Base-by-base conservation (phyloP, 257 asterid genomes). In the Handroanthus guayacan region DNA sequence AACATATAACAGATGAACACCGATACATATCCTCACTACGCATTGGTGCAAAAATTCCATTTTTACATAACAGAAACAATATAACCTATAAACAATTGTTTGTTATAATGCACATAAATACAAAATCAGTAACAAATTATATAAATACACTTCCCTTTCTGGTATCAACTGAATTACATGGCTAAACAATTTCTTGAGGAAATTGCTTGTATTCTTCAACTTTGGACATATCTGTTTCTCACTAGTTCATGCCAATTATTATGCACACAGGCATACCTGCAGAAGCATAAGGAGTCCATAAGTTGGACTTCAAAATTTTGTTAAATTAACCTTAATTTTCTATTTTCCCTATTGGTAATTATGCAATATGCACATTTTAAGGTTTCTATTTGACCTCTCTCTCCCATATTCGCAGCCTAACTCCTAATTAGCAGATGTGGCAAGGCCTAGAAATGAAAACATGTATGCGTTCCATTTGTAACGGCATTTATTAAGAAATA, bases 191-290 rank as follows among this genome's bases (percentile, higher is more conserved):
- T 41, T 66, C 66, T 11, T 58, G 37, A 25, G 25, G 3, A 56
- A 66, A 45, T 50, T 67, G 36, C 60, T 41, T 4, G 18, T 17
- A 52, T 80, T 43, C 77, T 62, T 62, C 43, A 52, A 75, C 62
- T 74, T 68, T 37, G 47, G 44, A 67, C 67, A 68, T 61, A 72
- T 61, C 80, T 68, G 57, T 50, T 50, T 52, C 72, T 62, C 62
- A 5, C 39, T 51, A 62, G n/a, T 69, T 72, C 72, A 76, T 47
- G 72, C 63, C 7, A 52, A 44, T 73, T 61, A 54, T 52, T 80
- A 80, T 69, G 76, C 47, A 80, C 84, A 80, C 48, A 44, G 64
- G 44, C 69, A 52, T 56, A 69, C 77, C 83, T 80, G 80, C 74
- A 62, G 18, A 62, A 52, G 4, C 58, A 57, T 4, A 56, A 72